These are phyloP conservation scores for Agrocybe pediades DNA, from an alignment of 768 basidiomycete genomes.

Conservation along the genomic window DNA sequence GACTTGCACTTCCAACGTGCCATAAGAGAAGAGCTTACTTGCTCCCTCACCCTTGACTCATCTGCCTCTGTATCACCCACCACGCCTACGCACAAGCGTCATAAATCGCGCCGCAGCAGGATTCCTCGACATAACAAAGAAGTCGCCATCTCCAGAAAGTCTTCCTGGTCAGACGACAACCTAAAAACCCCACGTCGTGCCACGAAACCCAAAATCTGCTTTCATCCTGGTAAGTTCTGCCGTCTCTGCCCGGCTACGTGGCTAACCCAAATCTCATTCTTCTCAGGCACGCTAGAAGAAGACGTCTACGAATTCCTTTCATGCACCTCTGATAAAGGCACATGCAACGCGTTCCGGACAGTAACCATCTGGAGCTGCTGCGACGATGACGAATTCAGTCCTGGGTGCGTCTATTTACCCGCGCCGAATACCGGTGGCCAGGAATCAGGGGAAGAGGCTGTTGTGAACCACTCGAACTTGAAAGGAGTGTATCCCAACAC, in stretches of 20 bases:
- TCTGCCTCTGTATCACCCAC: constrained; percentile 19
- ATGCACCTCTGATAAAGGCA: constrained; percentile 31
- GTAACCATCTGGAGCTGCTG: constrained; percentile 52
- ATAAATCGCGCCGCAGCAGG: constrained; percentile 11
- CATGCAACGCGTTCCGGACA: constrained; percentile 31
- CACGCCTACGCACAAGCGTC: constrained; percentile 10
- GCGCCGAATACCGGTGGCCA: background rate
- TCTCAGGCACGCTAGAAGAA: constrained; percentile 36
- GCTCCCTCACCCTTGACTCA: constrained; percentile 9
- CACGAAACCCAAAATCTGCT: constrained; percentile 15
- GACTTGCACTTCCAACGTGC: constrained; percentile 38
- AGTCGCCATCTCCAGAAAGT: constrained; percentile 5
- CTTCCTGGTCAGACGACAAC: background rate
- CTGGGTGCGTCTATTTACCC: constrained; percentile 29
- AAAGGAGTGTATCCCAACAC: no score
- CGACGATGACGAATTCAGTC: constrained; percentile 40
- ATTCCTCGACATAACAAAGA: constrained; percentile 15
- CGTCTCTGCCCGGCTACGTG: background rate
- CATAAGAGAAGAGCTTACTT: constrained; percentile 37
- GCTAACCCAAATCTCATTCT: background rate
- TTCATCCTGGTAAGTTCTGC: constrained; percentile 40
- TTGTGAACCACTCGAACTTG: no score
- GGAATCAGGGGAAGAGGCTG: background rate
- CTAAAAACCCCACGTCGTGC: no score
- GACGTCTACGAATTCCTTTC: constrained; percentile 44